Conservation (phyloP, 306 rosid species). For the Gleditsia sinensis region DNA sequence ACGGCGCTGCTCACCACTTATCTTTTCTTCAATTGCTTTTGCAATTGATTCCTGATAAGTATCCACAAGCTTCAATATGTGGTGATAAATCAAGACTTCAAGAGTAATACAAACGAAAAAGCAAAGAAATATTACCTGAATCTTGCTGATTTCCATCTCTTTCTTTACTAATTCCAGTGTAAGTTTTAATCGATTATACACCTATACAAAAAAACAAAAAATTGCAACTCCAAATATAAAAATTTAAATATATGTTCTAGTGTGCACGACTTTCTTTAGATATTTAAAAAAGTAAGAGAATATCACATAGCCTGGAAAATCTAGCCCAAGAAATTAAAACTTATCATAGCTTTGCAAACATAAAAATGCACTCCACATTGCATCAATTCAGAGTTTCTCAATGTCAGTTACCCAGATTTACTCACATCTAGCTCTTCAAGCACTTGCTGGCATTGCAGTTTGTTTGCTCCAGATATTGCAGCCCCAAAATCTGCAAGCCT, state of each 20-base stretch:
- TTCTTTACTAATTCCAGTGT: conserved; percentile 90
- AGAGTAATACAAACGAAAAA: neutral
- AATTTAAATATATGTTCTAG: conserved; percentile 1
- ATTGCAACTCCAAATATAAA: conserved; percentile 19
- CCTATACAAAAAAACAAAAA: conserved; percentile 52
- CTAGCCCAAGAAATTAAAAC: conserved; percentile 17
- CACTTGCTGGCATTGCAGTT: conserved; percentile 88
- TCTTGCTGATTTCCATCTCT: conserved; percentile 96
- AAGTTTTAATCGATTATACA: conserved; percentile 79
- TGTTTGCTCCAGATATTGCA: conserved; percentile 96
- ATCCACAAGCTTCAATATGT: conserved; percentile 30
- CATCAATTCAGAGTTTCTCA: conserved; percentile 7
- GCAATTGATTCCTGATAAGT: conserved; percentile 88
- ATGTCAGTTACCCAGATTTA: conserved; percentile 29
- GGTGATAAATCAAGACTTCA: conserved; percentile 1
- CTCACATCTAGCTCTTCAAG: conserved; percentile 98
- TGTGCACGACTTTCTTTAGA: conserved; percentile 4
- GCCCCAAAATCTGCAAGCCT: conserved; percentile 98
- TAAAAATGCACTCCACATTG: conserved; percentile 11
- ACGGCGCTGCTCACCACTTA: conserved; percentile 95
- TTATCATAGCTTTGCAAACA: neutral
- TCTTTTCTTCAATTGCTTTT: conserved; percentile 97
- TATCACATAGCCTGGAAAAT: neutral
- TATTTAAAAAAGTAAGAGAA: neutral
- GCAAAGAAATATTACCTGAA: conserved; percentile 64